Evolutionary conservation across 768 basidiomycete species (phyloP).

Genomic region (Termitomyces heimii): DNA sequence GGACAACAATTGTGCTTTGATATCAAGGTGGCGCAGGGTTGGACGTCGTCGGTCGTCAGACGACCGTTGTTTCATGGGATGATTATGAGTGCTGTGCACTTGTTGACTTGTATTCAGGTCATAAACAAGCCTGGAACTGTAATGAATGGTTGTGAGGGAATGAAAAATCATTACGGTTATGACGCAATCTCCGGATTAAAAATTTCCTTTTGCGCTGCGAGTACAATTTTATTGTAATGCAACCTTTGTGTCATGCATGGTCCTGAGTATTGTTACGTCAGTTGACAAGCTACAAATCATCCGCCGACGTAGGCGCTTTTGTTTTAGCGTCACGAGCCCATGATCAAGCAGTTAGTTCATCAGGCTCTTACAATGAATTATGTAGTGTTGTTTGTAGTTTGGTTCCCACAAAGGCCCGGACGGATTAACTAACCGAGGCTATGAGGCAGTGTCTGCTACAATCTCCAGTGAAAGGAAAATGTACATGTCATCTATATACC

Average conservation of each 20-base stretch:
- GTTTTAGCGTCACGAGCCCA: not conserved
- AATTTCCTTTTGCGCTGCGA: too few species aligned
- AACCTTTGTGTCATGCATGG: not conserved
- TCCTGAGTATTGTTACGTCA: not conserved
- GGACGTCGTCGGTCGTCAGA: not conserved
- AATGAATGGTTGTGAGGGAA: not conserved
- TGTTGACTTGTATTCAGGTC: not conserved
- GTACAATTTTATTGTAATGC: not conserved
- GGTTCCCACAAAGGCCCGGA: not conserved
- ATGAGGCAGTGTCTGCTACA: not conserved
- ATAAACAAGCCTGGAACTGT: not conserved
- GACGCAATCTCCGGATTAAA: not conserved
- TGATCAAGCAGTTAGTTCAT: not conserved
- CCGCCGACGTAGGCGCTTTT: not conserved
- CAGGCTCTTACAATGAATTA: not conserved
- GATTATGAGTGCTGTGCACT: not conserved
- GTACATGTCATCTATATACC: not conserved
- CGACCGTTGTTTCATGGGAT: not conserved
- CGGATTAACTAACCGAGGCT: not conserved
- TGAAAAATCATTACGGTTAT: not conserved
- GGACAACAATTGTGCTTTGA: not conserved
- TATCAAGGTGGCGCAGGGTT: not conserved
- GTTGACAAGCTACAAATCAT: not conserved
- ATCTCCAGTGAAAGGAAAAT: not conserved
- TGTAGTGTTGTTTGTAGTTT: not conserved